Conservation (phyloP, 2,329 filamentous ascomycete species). For the Elsinoe batatas region DNA sequence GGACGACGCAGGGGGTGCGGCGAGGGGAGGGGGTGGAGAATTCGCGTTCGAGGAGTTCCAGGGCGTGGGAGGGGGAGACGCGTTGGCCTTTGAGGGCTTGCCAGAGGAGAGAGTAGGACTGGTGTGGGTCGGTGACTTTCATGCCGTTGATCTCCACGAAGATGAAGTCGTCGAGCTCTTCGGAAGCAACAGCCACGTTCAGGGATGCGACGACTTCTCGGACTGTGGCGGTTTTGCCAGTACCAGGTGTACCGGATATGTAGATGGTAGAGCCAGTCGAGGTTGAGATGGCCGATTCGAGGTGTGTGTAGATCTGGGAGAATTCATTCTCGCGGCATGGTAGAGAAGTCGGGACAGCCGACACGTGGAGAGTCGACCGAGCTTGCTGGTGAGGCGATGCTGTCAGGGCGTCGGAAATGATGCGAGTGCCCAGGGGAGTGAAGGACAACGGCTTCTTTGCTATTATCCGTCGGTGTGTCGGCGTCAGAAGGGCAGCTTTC, state of each 20-base stretch:
- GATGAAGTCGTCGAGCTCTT: constrained; percentile 95
- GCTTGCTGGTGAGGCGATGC: constrained; percentile 88
- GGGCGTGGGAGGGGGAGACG: constrained; percentile 80
- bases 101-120: constrained; percentile 92
- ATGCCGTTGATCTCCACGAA: constrained; percentile 99
- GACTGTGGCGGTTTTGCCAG: constrained; percentile 94
- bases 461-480: constrained; percentile 57
- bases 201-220: constrained; percentile 86
- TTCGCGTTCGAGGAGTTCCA: constrained; percentile 83
- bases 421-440: constrained; percentile 82
- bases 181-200: constrained; percentile 74
- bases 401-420: constrained; percentile 62
- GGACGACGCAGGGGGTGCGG: constrained; percentile 84
- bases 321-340: constrained; percentile 92
- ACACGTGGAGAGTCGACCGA: constrained; percentile 80
- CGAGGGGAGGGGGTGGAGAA: constrained; percentile 86
- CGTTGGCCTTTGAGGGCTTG: constrained; percentile 89
- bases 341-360: constrained; percentile 77
- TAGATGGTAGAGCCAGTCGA: constrained; percentile 95
- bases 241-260: constrained; percentile 96
- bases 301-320: constrained; percentile 79
- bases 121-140: constrained; percentile 97
- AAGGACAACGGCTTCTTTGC: constrained; percentile 89
- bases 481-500: constrained; percentile 41
- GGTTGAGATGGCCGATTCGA: constrained; percentile 88